phyloP scores from a whole-genome alignment of 495 filamentous ascomycete genomes.

The Tuber borchii region DNA sequence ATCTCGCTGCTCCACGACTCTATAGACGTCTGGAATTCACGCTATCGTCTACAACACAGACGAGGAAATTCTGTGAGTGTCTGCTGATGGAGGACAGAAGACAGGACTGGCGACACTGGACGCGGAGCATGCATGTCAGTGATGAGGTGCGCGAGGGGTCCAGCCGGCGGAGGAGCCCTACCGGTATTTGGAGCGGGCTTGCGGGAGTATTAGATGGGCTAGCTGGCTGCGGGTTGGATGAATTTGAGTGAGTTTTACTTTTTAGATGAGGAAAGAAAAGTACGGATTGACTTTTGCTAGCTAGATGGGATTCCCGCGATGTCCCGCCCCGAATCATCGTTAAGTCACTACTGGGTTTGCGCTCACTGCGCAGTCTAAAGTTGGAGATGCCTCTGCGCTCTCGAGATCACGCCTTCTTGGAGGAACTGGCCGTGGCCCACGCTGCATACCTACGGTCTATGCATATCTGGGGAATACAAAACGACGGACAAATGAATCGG shows the following conservation, averaged over 20 bases:
- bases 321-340: background rate
- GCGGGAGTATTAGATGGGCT: constrained; percentile 1
- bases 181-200: background rate
- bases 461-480: constrained; percentile 1
- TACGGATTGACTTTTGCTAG: background rate
- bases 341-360: background rate
- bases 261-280: background rate
- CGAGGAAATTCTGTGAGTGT: background rate
- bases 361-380: background rate
- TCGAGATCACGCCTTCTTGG: background rate
- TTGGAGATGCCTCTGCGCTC: background rate
- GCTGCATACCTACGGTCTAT: background rate
- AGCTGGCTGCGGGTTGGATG: background rate
- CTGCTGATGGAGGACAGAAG: background rate
- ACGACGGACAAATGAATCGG: background rate
- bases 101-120: constrained; percentile 1
- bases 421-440: background rate
- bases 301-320: constrained; percentile 5
- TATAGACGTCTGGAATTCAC: constrained; percentile 5
- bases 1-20: constrained; percentile 9
- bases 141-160: background rate
- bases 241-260: background rate
- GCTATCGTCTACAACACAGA: background rate
- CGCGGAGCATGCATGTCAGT: background rate
- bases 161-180: background rate